These are phyloP conservation scores for Nidularia pulvinata DNA, from an alignment of 768 basidiomycete genomes.

Conservation along the genomic window DNA sequence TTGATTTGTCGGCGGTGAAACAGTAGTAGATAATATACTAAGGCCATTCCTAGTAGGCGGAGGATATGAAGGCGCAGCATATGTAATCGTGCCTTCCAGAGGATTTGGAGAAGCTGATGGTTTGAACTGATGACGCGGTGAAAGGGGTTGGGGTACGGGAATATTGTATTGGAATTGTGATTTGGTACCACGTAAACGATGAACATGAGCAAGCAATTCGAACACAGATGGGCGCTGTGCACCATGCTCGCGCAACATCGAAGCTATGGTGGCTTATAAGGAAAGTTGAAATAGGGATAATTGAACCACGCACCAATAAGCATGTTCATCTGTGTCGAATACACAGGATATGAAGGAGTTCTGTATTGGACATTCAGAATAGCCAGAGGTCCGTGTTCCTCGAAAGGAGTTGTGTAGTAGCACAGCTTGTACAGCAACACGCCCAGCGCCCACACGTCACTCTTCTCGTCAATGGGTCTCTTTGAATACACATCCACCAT, in stretches of 20 bases:
- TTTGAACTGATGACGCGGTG: conserved; percentile 30
- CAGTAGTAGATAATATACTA: conserved; percentile 12
- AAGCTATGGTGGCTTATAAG: conserved; percentile 41
- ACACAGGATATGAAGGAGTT: conserved; percentile 86
- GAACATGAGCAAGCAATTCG: conserved; percentile 81
- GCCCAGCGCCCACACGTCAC: conserved; percentile 97
- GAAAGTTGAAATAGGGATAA: conserved; percentile 7
- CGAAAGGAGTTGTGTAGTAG: conserved; percentile 99
- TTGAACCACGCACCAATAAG: conserved; percentile 66
- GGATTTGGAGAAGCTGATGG: conserved; percentile 18
- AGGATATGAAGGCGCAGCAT: conserved; percentile 9
- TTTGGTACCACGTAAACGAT: conserved; percentile 85
- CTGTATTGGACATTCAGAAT: conserved; percentile 97
- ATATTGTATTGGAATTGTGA: conserved; percentile 74
- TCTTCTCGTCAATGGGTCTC: conserved; percentile 88
- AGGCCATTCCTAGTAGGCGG: conserved; percentile 1
- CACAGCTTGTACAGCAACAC: conserved; percentile 98
- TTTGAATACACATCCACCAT: conserved; percentile 93
- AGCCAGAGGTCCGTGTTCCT: conserved; percentile 95
- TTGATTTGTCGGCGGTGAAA: conserved; percentile 34
- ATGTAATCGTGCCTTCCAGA: conserved; percentile 24
- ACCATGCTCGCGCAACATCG: conserved; percentile 94
- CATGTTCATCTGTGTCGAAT: conserved; percentile 80
- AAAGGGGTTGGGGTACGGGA: conserved; percentile 46
- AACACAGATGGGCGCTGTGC: conserved; percentile 85